Base-by-base conservation (phyloP, 2,329 filamentous ascomycete genomes). In the Dactylellina drechsleri region DNA sequence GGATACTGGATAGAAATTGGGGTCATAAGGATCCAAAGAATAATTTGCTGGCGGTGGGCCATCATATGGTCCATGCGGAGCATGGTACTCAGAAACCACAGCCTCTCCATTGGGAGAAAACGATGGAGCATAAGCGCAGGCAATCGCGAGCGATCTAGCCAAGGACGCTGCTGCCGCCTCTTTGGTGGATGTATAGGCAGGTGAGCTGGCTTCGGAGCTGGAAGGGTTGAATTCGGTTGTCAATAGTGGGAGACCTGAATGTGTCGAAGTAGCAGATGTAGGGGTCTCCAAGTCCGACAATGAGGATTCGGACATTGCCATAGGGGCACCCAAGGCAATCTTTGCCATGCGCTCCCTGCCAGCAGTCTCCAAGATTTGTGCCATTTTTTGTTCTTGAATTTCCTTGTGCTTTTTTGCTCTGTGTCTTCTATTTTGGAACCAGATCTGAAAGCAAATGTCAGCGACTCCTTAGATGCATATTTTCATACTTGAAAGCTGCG, bases 1-100 rank as follows among this genome's bases (percentile, higher is more conserved):
- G 20, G 78, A 79, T 12, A 76, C 64, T 16, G 78, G 78, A 60
- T 77, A 79, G n/a, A 77, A 78, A 31, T 78, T 79, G 23, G 74
- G 66, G 16, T 62, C 72, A 31, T 72, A 77, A 31, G 64, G 67
- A 49, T 67, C 59, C 16, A 68, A 40, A 1, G 59, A 65, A 56
- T 68, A 75, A 56, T 70, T 62, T 18, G 65, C 57, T 49, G 76
- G 56, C 36, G 77, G 75, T 40, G 75, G 58, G 62, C 77, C 54
- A 26, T 76, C 73, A 41, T 68, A 75, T 12, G 58, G 64, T 15
- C 58, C 71, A 6, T 58, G 15, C 2, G 57, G 52, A 23, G 71
- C 66, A 26, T 58, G 65, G 54, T 77, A 68, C 40, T 76, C 77
- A 41, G 76, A 67, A 10, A 76, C 70, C 40, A 72, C 66, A 18